Evolutionary conservation across 176 grass and related monocot species (phyloP).

Genomic region (Coix lacrymajobi): DNA sequence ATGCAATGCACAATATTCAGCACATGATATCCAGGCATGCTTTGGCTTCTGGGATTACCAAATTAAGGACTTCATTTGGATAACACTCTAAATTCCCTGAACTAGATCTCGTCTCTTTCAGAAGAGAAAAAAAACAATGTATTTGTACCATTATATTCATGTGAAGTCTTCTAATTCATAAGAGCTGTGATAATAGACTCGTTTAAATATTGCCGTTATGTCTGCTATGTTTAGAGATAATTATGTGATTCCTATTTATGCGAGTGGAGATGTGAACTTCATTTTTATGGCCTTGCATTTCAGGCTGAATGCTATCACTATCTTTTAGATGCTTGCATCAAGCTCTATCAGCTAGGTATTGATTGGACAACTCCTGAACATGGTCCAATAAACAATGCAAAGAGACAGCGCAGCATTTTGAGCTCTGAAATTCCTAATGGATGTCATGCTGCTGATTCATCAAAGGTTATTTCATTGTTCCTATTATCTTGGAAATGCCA

Average conservation of each 20-base stretch:
- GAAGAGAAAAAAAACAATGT: not conserved
- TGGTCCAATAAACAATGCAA: conserved; percentile 50
- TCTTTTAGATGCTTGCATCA: conserved; percentile 91
- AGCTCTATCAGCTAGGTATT: conserved; percentile 82
- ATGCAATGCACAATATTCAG: no score
- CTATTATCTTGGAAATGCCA: not conserved
- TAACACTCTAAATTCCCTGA: not conserved
- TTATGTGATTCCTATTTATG: conserved; percentile 6
- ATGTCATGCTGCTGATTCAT: conserved; percentile 37
- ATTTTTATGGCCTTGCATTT: conserved; percentile 19
- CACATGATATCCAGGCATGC: not conserved
- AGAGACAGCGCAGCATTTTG: conserved; percentile 28
- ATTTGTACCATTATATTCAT: not conserved
- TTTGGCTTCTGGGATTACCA: not conserved
- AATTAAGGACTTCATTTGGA: conserved; percentile 3
- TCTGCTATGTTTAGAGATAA: not conserved
- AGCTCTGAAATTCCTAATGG: conserved; percentile 38
- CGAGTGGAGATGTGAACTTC: not conserved
- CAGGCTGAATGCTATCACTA: conserved; percentile 98
- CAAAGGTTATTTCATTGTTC: conserved; percentile 53
- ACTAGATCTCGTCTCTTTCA: not conserved
- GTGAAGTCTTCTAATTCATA: not conserved
- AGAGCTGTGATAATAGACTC: not conserved
- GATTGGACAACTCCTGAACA: conserved; percentile 79
- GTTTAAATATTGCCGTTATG: not conserved